Base-by-base conservation (phyloP, 257 asterid genomes). In the Jaltomata sinuosa region DNA sequence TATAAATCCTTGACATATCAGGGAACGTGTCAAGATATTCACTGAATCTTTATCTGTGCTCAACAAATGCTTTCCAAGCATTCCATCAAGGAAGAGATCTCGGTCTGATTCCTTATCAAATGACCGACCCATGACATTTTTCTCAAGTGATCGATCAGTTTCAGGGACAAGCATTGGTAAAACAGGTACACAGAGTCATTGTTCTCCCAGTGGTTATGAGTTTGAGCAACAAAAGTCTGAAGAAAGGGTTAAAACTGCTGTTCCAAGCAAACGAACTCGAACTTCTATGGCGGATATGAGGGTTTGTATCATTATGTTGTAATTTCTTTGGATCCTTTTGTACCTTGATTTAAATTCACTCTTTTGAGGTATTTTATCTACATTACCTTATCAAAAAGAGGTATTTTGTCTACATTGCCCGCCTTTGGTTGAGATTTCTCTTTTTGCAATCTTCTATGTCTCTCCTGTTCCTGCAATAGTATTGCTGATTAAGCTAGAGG, bases 11-110 rank as follows among this genome's bases (percentile, higher is more conserved):
- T 68, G 71, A 74, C 78, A 50, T 90, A 83, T 72, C 89, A 96
- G 99, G 97, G 98, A 94, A 87, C 99, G 99, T 12, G 91, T 88
- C 87, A 94, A 93, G 94, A 90, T 90, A 87, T 88, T 96, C 89
- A 93, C 86, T 79, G 97, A 93, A 89, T 92, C 97, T 85, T 88
- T 92, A 84, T 94, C 99, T 80, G 94, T 92, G 85, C 81, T 94
- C 91, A 92, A 92, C 91, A 94, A 96, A 85, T 92, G 94, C 83
- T 94, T 96, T 91, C 98, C 99, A 3, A 83, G 92, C 84, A 86
- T 91, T 76, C 95, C 98, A 25, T 92, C 94, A 86, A 89, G 92
- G 93, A 96, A 93, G 91, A 91, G 98, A 89, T 95, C 98, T 64
- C 96, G 97, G 83, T 84, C 92, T 74, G 99, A 93, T 87, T 87